Conservation (phyloP, 1,284 basidiomycete genomes). For the Gymnopus androsaceus region DNA sequence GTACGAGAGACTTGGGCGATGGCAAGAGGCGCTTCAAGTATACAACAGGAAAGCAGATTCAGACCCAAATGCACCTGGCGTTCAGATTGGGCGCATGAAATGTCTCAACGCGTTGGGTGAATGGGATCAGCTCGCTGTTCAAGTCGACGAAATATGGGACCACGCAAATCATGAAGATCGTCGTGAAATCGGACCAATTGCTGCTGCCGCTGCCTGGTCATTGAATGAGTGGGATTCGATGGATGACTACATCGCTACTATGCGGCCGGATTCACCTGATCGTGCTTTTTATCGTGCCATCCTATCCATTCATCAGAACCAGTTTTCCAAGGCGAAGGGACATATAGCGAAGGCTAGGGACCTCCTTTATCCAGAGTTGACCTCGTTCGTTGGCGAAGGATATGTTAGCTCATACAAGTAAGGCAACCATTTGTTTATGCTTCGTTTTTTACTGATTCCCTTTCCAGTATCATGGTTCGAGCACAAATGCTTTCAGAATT, state of each 20-base stretch:
- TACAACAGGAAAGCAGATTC: conserved; percentile 81
- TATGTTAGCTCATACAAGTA: conserved; percentile 97
- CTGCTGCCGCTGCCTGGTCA: conserved; percentile 97
- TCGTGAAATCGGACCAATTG: conserved; percentile 93
- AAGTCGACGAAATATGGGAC: conserved; percentile 90
- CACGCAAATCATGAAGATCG: conserved; percentile 84
- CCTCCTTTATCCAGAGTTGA: conserved; percentile 89
- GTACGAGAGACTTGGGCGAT: conserved; percentile 96
- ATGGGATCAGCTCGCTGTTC: conserved; percentile 90
- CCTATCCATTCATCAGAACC: conserved; percentile 93
- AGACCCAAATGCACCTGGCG: conserved; percentile 71
- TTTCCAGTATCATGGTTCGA: conserved; percentile 84
- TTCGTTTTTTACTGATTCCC: conserved; percentile 15
- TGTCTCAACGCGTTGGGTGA: conserved; percentile 97
- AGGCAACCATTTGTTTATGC: conserved; percentile 27
- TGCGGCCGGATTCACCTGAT: conserved; percentile 94
- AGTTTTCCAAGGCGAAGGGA: conserved; percentile 87
- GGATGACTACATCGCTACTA: conserved; percentile 95
- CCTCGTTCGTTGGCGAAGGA: conserved; percentile 91
- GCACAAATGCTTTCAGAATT: conserved; percentile 99
- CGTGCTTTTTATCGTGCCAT: conserved; percentile 97
- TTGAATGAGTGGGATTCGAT: conserved; percentile 97
- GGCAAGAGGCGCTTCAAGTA: conserved; percentile 91
- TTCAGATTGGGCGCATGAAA: conserved; percentile 89
- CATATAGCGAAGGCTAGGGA: conserved; percentile 97